These are phyloP conservation scores for Elymus sibiricus DNA, from an alignment of 176 grass and related monocot genomes.

Conservation along the genomic window DNA sequence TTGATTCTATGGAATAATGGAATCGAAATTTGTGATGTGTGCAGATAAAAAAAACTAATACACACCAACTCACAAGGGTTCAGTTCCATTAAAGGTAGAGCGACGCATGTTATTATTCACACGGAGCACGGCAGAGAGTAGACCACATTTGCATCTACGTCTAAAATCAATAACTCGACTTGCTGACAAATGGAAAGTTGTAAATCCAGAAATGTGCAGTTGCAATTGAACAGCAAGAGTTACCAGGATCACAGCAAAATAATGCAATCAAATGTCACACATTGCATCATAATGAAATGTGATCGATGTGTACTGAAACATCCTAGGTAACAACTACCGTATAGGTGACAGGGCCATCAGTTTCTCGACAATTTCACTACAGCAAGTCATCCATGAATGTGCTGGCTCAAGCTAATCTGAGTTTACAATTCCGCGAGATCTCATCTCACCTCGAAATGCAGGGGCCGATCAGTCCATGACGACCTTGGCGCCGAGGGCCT, in stretches of 20 bases:
- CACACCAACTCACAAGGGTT: not conserved
- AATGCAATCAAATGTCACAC: not conserved
- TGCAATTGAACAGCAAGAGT: not conserved
- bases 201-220: not conserved
- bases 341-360: not conserved
- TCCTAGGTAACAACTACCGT: not conserved
- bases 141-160: not conserved
- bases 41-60: not conserved
- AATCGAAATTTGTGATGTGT: not conserved
- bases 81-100: not conserved
- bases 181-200: not conserved
- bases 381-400: not conserved
- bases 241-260: not conserved
- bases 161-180: not conserved
- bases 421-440: not conserved
- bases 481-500: conserved; percentile 78
- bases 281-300: not conserved
- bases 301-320: not conserved
- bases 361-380: not conserved
- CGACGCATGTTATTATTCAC: not conserved
- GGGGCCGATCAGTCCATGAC: conserved; percentile 58
- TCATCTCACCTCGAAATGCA: conserved; percentile 21
- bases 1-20: no score
- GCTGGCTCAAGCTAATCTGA: not conserved
- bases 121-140: not conserved